Evolutionary conservation across 768 basidiomycete species (phyloP).

Genomic region (Lentinus tigrinus): DNA sequence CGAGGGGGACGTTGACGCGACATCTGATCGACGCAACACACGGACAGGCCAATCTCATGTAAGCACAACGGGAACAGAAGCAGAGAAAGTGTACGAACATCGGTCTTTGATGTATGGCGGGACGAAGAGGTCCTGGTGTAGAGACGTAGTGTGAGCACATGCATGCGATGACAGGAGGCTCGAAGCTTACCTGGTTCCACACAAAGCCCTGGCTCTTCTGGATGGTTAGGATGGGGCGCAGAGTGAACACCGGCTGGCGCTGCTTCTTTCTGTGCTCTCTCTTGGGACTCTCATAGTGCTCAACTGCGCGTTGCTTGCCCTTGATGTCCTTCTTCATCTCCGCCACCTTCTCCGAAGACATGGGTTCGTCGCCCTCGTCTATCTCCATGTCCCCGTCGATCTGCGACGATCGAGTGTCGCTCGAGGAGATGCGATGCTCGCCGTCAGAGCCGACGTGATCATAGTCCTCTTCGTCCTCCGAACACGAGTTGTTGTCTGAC

Average conservation of each 20-base stretch:
- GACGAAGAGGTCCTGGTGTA: conserved; percentile 72
- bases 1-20: conserved; percentile 81
- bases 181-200: conserved; percentile 75
- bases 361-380: conserved; percentile 35
- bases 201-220: conserved; percentile 87
- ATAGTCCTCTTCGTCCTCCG: conserved; percentile 75
- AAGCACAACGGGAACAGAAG: conserved; percentile 18
- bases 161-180: neutral
- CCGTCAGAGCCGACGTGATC: conserved; percentile 25
- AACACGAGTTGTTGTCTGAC: conserved; percentile 65
- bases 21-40: conserved; percentile 44
- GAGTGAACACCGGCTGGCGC: conserved; percentile 54
- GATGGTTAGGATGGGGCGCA: conserved; percentile 83
- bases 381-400: conserved; percentile 53
- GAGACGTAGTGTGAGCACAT: neutral
- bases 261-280: conserved; percentile 54
- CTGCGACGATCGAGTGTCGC: conserved; percentile 30
- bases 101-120: conserved; percentile 89
- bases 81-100: conserved; percentile 54
- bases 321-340: conserved; percentile 62
- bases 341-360: conserved; percentile 36
- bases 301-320: conserved; percentile 78
- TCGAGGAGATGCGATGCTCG: conserved; percentile 23
- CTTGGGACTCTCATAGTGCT: conserved; percentile 53
- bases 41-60: conserved; percentile 15